phyloP scores from a whole-genome alignment of 148 eudicot species.

The Bassia scoparia region DNA sequence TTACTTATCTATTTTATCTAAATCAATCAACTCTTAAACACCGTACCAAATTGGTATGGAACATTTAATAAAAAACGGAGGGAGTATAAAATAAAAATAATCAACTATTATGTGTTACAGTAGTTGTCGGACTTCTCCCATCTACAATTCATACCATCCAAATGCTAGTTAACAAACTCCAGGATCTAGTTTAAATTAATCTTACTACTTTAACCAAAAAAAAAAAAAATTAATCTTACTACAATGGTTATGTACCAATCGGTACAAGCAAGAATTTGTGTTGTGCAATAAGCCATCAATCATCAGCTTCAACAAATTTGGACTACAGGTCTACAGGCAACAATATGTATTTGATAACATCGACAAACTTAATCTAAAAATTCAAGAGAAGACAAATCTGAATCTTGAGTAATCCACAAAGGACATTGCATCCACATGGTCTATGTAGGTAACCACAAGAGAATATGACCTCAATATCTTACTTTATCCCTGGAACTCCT shows the following conservation, averaged over 20 bases:
- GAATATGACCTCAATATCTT: background rate
- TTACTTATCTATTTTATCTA: no score
- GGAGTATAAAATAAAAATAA: background rate
- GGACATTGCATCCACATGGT: background rate
- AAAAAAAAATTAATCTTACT: no score
- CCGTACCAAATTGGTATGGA: no score
- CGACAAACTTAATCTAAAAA: no score
- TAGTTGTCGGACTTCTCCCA: no score
- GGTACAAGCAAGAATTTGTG: background rate
- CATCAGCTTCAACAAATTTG: background rate
- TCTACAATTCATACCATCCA: background rate
- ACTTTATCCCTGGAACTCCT: background rate
- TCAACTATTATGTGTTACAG: background rate
- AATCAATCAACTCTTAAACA: no score
- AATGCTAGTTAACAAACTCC: background rate
- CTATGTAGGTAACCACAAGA: background rate
- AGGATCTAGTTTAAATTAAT: background rate
- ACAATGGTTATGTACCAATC: background rate
- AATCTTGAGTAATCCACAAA: background rate
- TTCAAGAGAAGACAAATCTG: background rate
- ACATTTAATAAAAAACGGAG: no score
- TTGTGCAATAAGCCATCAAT: background rate
- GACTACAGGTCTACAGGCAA: background rate
- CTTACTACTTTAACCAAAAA: background rate
- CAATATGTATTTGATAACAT: background rate